Conservation (phyloP, 495 filamentous ascomycete genomes). For the Aspergillus heteromorphus region DNA sequence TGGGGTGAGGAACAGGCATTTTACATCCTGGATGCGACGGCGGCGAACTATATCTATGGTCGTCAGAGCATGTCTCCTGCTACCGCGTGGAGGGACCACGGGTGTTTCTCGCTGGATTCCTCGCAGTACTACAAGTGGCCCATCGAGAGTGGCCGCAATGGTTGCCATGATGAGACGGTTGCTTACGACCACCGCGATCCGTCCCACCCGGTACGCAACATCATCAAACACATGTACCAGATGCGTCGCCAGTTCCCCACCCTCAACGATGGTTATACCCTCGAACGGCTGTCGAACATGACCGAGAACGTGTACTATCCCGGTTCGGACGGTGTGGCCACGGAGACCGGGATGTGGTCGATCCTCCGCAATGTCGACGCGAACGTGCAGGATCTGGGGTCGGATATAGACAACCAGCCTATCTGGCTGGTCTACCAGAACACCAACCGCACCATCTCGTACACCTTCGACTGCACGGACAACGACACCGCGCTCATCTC, state of each 20-base stretch:
- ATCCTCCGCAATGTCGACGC: slow-evolving; percentile 48
- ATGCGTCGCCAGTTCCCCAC: slow-evolving; percentile 54
- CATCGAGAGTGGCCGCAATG: slow-evolving; percentile 46
- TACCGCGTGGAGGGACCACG: slow-evolving; percentile 64
- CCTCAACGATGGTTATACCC: slow-evolving; percentile 57
- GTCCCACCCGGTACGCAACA: slow-evolving; percentile 58
- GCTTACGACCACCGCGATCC: slow-evolving; percentile 67
- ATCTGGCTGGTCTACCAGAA: slow-evolving; percentile 68
- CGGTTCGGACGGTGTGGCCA: slow-evolving; percentile 47
- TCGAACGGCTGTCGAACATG: slow-evolving; percentile 53
- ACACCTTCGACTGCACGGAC: slow-evolving; percentile 54
- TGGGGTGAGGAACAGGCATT: slow-evolving; percentile 71
- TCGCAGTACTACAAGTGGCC: slow-evolving; percentile 56
- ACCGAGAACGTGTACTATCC: slow-evolving; percentile 45
- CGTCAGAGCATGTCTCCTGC: slow-evolving; percentile 60
- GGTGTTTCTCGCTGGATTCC: slow-evolving; percentile 55
- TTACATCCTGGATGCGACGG: slow-evolving; percentile 62
- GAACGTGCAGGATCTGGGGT: slow-evolving; percentile 46
- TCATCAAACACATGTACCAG: slow-evolving; percentile 61
- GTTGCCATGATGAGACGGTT: slow-evolving; percentile 53
- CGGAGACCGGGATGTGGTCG: slow-evolving; percentile 65
- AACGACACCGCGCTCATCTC: slow-evolving; percentile 44
- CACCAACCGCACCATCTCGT: slow-evolving; percentile 45
- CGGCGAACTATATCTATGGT: slow-evolving; percentile 64
- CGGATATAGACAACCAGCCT: slow-evolving; percentile 42